Evolutionary conservation across 2,329 filamentous ascomycete genomes (phyloP).

Genomic region (Aspergillus fumigatus): DNA sequence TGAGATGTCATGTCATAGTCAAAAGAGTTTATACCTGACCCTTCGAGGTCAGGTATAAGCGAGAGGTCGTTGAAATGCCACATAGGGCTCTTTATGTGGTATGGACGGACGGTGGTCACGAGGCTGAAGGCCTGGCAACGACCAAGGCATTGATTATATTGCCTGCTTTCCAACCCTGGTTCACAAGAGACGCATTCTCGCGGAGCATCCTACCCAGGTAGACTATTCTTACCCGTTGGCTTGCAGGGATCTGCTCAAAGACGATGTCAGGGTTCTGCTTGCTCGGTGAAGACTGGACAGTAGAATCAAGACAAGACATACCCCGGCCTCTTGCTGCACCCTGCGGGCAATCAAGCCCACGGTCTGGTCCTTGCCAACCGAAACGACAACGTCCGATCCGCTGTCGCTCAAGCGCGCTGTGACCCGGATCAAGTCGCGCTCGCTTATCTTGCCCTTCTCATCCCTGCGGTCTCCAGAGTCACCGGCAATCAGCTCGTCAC

Average conservation of each 20-base stretch:
- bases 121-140: constrained; percentile 30
- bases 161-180: constrained; percentile 70
- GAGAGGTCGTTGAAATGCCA: not conserved
- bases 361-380: constrained; percentile 56
- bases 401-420: constrained; percentile 62
- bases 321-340: constrained; percentile 60
- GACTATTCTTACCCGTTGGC: constrained; percentile 63
- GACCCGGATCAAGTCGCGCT: constrained; percentile 54
- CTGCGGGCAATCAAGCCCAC: constrained; percentile 60
- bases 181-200: constrained; percentile 59
- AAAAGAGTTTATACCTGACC: not conserved
- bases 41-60: not conserved
- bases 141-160: constrained; percentile 76
- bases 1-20: not conserved
- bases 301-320: constrained; percentile 45
- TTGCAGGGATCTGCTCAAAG: constrained; percentile 49
- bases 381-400: constrained; percentile 59
- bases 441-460: constrained; percentile 58
- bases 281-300: not conserved
- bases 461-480: constrained; percentile 44
- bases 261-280: constrained; percentile 3
- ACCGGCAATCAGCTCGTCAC: constrained; percentile 33
- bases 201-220: constrained; percentile 79
- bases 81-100: not conserved
- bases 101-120: not conserved